Evolutionary conservation across 495 filamentous ascomycete species (phyloP).

Genomic region (Xylaria longipes): DNA sequence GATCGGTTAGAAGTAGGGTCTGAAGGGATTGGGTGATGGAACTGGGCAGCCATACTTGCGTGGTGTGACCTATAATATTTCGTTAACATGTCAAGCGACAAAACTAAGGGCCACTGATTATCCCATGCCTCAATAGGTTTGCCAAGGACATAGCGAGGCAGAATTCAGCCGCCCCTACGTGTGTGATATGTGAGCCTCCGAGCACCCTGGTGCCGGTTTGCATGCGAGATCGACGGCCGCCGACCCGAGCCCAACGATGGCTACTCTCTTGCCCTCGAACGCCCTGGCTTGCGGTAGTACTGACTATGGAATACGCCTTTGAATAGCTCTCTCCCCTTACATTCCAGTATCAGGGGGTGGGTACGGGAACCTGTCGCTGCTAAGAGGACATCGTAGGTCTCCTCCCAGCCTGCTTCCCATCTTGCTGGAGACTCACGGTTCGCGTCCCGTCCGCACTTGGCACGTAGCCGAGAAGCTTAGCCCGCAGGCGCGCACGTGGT

Average conservation of each 20-base stretch:
- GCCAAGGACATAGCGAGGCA: constrained; percentile 33
- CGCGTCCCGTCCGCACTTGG: constrained; percentile 17
- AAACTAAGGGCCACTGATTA: constrained; percentile 21
- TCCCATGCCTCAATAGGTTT: constrained; percentile 34
- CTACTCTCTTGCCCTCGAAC: constrained; percentile 39
- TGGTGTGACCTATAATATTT: constrained; percentile 17
- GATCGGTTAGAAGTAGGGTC: constrained; percentile 28
- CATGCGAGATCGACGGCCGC: constrained; percentile 39
- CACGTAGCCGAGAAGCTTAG: constrained; percentile 32
- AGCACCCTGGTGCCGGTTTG: constrained; percentile 29
- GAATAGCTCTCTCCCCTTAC: constrained; percentile 32
- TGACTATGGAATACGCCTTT: constrained; percentile 41
- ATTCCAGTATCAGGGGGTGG: constrained; percentile 35
- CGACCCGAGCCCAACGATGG: constrained; percentile 40
- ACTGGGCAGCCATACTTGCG: constrained; percentile 30
- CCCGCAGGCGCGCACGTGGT: constrained; percentile 33
- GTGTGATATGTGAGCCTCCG: constrained; percentile 31
- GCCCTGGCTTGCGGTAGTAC: constrained; percentile 36
- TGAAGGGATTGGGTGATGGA: constrained; percentile 27
- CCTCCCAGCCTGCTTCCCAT: constrained; percentile 22
- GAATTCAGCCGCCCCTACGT: constrained; percentile 33
- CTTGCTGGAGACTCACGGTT: constrained; percentile 21
- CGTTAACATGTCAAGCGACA: not conserved
- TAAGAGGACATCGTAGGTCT: constrained; percentile 40
- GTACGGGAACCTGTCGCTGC: constrained; percentile 39